A percentile compares a stretch with the other conserved stretches of the same genome.
Evolutionary conservation across 1,284 basidiomycete genomes (phyloP).

Genomic region (Rhodotorula mucilaginosa): DNA sequence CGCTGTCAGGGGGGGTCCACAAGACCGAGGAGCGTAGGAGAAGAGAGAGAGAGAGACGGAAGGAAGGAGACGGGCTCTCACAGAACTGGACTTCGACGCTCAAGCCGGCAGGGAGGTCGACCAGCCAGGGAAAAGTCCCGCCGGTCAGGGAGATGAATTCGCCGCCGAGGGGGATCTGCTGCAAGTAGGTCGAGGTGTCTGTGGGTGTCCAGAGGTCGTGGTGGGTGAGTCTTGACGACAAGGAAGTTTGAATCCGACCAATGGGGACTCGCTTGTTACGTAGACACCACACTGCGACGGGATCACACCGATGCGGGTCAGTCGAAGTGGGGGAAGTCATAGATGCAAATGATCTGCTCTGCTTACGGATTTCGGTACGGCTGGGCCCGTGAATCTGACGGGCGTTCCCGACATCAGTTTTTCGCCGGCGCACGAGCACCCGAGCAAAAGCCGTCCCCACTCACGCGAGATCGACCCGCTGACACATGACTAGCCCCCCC

Average conservation of each 20-base stretch:
- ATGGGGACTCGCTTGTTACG: neutral
- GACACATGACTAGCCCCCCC: constrained; percentile 10
- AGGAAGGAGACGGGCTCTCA: neutral
- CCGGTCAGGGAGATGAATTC: neutral
- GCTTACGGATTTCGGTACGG: constrained; percentile 7
- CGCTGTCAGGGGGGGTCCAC: neutral
- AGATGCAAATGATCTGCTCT: too few species aligned
- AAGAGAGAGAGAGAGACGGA: too few species aligned
- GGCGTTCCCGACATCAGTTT: neutral
- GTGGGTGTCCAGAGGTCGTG: neutral
- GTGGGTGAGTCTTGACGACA: too few species aligned
- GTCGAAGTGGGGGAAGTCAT: neutral
- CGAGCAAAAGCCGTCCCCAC: too few species aligned
- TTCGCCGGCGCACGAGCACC: too few species aligned
- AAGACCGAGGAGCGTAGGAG: too few species aligned
- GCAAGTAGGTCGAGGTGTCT: constrained; percentile 25
- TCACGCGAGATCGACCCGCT: constrained; percentile 9
- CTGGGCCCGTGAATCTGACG: constrained; percentile 11
- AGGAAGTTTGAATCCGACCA: neutral
- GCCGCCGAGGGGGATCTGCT: constrained; percentile 21
- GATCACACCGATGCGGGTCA: neutral
- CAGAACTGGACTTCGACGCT: constrained; percentile 22
- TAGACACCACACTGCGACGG: constrained; percentile 16
- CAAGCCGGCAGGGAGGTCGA: constrained; percentile 20
- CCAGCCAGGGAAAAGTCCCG: constrained; percentile 23